Conservation (phyloP, 257 asterid genomes). For the Plantago major region DNA sequence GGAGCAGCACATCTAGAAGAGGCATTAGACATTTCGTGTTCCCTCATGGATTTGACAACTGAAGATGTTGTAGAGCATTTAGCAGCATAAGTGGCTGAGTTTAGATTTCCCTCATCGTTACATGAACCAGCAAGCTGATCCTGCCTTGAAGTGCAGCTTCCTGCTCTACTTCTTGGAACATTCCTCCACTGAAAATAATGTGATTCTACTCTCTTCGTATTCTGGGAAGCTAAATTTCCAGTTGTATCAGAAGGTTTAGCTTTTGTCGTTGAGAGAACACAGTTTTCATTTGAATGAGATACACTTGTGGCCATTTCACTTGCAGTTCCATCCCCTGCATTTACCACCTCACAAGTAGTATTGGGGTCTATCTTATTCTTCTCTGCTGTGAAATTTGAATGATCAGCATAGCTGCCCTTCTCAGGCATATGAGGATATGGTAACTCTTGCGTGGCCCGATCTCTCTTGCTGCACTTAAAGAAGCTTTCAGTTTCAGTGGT, state of each 20-base stretch:
- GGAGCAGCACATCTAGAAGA: slow-evolving; percentile 56
- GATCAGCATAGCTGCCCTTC: slow-evolving; percentile 25
- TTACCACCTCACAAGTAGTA: slow-evolving; percentile 17
- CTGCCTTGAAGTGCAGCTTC: slow-evolving; percentile 26
- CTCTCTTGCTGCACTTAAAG: slow-evolving; percentile 25
- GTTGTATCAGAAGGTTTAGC: slow-evolving; percentile 24
- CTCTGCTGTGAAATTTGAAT: slow-evolving; percentile 20
- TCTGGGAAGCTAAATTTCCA: slow-evolving; percentile 19
- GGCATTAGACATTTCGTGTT: slow-evolving; percentile 38
- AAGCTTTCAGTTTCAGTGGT: slow-evolving; percentile 16
- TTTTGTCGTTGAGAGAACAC: slow-evolving; percentile 22
- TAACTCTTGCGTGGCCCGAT: slow-evolving; percentile 29
- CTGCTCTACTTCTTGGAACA: slow-evolving; percentile 40
- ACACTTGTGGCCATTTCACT: slow-evolving; percentile 24
- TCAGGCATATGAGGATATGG: slow-evolving; percentile 25
- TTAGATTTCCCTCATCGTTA: slow-evolving; percentile 4
- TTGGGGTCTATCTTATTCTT: slow-evolving; percentile 19
- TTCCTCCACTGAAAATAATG: slow-evolving; percentile 48
- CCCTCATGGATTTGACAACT: slow-evolving; percentile 30
- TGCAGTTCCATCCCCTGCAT: slow-evolving; percentile 20
- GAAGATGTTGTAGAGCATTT: slow-evolving; percentile 29
- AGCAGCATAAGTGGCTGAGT: slow-evolving; percentile 26
- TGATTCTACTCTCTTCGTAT: slow-evolving; percentile 29
- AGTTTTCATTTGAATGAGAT: slow-evolving; percentile 22
- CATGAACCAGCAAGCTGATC: slow-evolving; percentile 22